Evolutionary conservation across 2,329 filamentous ascomycete species (phyloP), one percentile per base, ranked within the genome.

Genomic region (Epichloe typhina): DNA sequence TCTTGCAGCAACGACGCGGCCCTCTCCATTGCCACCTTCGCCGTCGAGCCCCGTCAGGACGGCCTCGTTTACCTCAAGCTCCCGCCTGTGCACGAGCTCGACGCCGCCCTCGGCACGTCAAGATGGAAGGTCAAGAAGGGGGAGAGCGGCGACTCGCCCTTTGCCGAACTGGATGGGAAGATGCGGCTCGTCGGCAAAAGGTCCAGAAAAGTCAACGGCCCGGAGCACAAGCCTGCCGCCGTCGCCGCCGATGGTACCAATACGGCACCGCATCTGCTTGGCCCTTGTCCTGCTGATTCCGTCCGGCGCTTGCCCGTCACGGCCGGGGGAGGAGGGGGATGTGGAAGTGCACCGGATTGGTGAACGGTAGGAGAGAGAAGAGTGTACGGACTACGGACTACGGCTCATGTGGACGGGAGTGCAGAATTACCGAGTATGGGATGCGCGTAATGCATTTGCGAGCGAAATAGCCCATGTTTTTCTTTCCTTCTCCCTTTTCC

Each of bases 11-110:
- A 84, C 62, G 88, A 95, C 64, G 73, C 77, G 36, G 73, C 73
- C 19, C 74, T 93, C 56, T 88, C 83, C 57, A 90, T 95, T 59
- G 88, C 88, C 3, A 90, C 84, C 0, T 95, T 95, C 65, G 77
- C 78, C 0, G 81, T 80, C 4, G 86, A 95, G 65, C 84, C 84
- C 63, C 72, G 88, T 11, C 51, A 56, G 2, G 88, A 93, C 64
- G 87, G 86, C 0, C 79, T 80, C 75, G 75, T 95, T 3, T 91
- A 93, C 65, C 67, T 94, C 55, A 84, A 84, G 67, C 72, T 95
- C 31, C 89, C 89, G 19, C 83, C 87, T 0, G 76, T 90, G 0
- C 82, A 83, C 49, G 89, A 95, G 69, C 72, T 95, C 43, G 89
- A 95, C 63, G 76, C 75, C 1, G 77, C 87, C 51, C 71, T 95